A percentile compares a stretch with the other conserved stretches of the same genome.
These are phyloP conservation scores for Camelina sativa DNA, from an alignment of 345 rosid species.

Conservation along the genomic window DNA sequence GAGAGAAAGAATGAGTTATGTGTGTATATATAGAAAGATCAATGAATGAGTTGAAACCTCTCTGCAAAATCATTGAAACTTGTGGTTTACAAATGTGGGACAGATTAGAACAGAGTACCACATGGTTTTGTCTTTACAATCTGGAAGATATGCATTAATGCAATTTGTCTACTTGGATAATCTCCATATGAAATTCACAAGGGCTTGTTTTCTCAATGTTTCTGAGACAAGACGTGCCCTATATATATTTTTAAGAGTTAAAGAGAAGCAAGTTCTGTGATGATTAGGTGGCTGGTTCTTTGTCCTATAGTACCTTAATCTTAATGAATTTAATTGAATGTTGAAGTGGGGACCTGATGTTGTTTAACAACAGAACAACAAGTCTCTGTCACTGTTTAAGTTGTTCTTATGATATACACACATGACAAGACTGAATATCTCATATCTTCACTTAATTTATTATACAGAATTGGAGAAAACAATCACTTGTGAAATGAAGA, in stretches of 20 bases:
- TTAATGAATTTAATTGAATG: background rate
- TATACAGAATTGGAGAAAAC: conserved; percentile 9
- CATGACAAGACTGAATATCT: background rate
- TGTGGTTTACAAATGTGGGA: conserved; percentile 8
- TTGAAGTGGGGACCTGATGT: conserved; percentile 9
- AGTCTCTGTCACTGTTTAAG: conserved; percentile 5
- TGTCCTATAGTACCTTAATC: conserved; percentile 10
- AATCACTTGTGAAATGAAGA: background rate
- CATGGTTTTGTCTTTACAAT: conserved; percentile 35
- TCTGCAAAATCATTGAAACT: background rate
- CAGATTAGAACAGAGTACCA: background rate
- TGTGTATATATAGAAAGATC: conserved; percentile 28
- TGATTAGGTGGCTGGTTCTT: conserved; percentile 19
- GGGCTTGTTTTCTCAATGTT: conserved; percentile 39
- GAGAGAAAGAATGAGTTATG: conserved; percentile 4
- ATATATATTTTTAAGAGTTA: background rate
- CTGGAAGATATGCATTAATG: background rate
- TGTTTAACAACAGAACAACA: conserved; percentile 10
- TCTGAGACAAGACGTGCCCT: background rate
- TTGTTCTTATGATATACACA: conserved; percentile 24
- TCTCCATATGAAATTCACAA: conserved; percentile 24
- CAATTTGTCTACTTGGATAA: conserved; percentile 1
- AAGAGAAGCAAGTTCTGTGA: background rate
- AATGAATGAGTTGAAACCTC: background rate
- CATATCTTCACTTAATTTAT: conserved; percentile 1